Evolutionary conservation across 306 rosid species (phyloP), one percentile per base, ranked within the genome.

Genomic region (Vicia faba): DNA sequence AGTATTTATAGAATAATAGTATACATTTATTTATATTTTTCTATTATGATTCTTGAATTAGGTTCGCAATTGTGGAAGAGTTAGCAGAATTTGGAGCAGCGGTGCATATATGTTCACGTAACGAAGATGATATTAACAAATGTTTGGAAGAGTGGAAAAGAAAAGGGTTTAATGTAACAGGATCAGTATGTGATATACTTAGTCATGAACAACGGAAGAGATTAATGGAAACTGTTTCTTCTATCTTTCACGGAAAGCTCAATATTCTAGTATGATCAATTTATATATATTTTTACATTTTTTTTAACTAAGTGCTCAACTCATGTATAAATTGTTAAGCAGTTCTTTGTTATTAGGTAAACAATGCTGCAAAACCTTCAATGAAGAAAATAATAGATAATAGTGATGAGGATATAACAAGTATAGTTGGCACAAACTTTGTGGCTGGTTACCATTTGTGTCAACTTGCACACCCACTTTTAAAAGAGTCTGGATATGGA

Each of bases 381-480:
- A 8, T 4, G 0, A 79, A 76, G 71, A 28, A 15, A 8, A 20
- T 38, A 18, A 1, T 5, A 12, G 80, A 76, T 12, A 12, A 57
- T 0, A 79, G 48, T 10, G 73, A 35, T 3, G 70, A 73, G 14
- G 84, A 79, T 39, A 7, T 72, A 15, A 16, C 67, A 2, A 36
- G 43, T 46, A 2, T 63, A 8, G n/a, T 79, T 69, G 50, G 26
- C 0, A 76, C 82, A 5, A 83, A 83, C 33, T 64, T 76, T 50
- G 81, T 40, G 63, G 50, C 79, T 3, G 5, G 67, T n/a, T 75
- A 45, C 29, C 74, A 82, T 20, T 39, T 82, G 8, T 41, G 76
- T 25, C 86, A 78, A 72, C 76, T 78, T 16, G 80, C 83, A 55
- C 26, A 82, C 19, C 83, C 86, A n/a, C 81, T 78, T 61, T 54